These are phyloP conservation scores for Pestalotiopsis sp. DNA, from an alignment of 2,329 filamentous ascomycete species.

Conservation along the genomic window DNA sequence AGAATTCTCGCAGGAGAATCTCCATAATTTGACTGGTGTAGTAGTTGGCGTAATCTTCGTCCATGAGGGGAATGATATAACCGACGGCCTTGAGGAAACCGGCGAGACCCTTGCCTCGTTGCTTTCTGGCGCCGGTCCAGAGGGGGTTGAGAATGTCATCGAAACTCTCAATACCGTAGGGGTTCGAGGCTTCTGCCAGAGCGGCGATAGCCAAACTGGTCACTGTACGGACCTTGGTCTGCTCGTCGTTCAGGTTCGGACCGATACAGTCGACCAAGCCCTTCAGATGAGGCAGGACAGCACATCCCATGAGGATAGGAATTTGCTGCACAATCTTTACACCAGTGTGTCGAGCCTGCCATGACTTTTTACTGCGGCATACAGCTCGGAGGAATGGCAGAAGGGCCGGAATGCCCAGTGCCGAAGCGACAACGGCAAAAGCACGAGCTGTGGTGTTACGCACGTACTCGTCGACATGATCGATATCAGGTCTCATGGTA, in stretches of 20 bases:
- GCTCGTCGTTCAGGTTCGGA: conserved; percentile 94
- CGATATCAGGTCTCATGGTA: conserved; percentile 98
- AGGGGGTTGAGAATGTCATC: conserved; percentile 96
- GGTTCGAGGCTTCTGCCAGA: conserved; percentile 92
- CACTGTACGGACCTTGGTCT: conserved; percentile 96
- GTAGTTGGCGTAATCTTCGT: conserved; percentile 99
- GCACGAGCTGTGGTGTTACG: conserved; percentile 96
- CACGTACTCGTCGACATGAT: conserved; percentile 97
- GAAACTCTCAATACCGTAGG: conserved; percentile 98
- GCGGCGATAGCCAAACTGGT: conserved; percentile 94
- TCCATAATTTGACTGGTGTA: conserved; percentile 99
- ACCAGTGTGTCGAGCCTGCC: conserved; percentile 96
- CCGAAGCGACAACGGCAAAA: conserved; percentile 95
- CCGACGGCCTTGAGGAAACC: conserved; percentile 97
- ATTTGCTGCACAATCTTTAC: conserved; percentile 99
- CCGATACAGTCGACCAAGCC: conserved; percentile 95
- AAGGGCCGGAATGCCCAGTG: conserved; percentile 91
- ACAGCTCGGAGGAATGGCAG: conserved; percentile 94
- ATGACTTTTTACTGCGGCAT: conserved; percentile 97
- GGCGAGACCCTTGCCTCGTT: conserved; percentile 92
- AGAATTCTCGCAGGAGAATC: conserved; percentile 92
- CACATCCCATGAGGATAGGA: conserved; percentile 97
- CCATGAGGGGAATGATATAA: conserved; percentile 98
- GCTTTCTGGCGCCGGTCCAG: conserved; percentile 95
- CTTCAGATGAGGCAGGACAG: conserved; percentile 92